Base-by-base conservation (phyloP, 2,329 filamentous ascomycete genomes). In the Xylariaceae sp. region DNA sequence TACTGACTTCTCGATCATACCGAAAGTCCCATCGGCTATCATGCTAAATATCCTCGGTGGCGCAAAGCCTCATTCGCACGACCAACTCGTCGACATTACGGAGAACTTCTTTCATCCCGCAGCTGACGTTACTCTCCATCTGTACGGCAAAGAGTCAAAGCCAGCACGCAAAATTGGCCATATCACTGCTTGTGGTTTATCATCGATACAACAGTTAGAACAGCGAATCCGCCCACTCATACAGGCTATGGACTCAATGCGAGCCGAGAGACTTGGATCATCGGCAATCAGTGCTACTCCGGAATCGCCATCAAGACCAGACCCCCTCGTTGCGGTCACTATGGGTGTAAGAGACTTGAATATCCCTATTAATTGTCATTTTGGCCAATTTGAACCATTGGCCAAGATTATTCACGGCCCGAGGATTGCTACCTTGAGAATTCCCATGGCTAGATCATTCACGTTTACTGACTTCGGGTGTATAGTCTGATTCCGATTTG, bases 111-210 rank as follows among this genome's bases (percentile, higher is more conserved):
- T 73, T 49, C 67, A 67, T 33, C 66, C 71, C 7, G 67, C 74
- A 35, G 73, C 75, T 53, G 78, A 76, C 45, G 70, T 78, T 12
- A 78, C 75, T 45, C 77, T 96, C 11, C 92, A 99, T 63, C 81
- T 96, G 42, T 99, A 99, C 71, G 91, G 91, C 62, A 97, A 97
- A 71, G 82, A 81, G 42, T 87, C 90, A 22, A 89, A 90, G 60
- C 89, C 89, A 5, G 87, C 89, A 32, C 85, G 94, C 41, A 99
- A 97, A 70, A 97, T 97, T 73, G 92, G 92, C 11, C 94, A 99
- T 68, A 82, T 99, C 58, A 97, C 91, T 1, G 72, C 95, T 35
- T 87, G 88, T 1, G 84, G 83, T 1, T 75, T 80, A 11, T 83
- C 81, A 0, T 82, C 91, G 64, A 72, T 79, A 35, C 77, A 85